Evolutionary conservation across 2,329 filamentous ascomycete species (phyloP).

Genomic region (Aplosporella prunicola): DNA sequence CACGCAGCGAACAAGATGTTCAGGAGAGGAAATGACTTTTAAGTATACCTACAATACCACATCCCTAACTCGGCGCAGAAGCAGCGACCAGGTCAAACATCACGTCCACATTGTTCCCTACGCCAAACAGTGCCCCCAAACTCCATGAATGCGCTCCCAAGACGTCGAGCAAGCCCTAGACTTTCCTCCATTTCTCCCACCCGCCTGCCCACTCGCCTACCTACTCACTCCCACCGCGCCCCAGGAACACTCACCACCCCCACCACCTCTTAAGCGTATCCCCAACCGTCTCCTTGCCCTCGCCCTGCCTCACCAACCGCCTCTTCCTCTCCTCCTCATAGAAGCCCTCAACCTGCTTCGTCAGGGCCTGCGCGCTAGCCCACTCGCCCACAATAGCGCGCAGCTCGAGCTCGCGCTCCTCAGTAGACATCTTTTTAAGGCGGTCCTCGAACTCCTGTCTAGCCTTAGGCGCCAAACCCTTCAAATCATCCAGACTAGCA

Average conservation of each 20-base stretch:
- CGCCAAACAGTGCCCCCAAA: no score
- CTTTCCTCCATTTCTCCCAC: no score
- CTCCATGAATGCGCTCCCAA: no score
- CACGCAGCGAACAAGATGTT: no score
- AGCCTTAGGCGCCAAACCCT: conserved; percentile 20
- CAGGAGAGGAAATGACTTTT: no score
- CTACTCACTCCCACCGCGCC: no score
- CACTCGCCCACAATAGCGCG: conserved; percentile 25
- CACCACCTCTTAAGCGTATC: conserved; percentile 25
- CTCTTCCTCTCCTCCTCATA: conserved; percentile 8
- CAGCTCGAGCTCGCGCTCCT: conserved; percentile 26
- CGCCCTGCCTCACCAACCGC: conserved; percentile 13
- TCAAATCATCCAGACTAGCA: conserved; percentile 19
- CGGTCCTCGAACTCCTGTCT: conserved; percentile 25
- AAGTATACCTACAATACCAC: no score
- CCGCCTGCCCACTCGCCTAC: no score
- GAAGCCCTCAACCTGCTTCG: conserved; percentile 23
- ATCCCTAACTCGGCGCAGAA: no score
- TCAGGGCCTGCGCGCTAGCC: conserved; percentile 19
- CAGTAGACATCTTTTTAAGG: conserved; percentile 20
- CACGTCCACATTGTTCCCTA: no score
- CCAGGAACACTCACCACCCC: conserved; percentile 9
- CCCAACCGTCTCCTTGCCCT: conserved; percentile 28
- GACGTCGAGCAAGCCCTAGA: no score
- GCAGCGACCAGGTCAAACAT: no score